Evolutionary conservation across 164 flowering plant species (phyloP), one percentile per base, ranked within the genome.

Genomic region (Macadamia tetraphylla): DNA sequence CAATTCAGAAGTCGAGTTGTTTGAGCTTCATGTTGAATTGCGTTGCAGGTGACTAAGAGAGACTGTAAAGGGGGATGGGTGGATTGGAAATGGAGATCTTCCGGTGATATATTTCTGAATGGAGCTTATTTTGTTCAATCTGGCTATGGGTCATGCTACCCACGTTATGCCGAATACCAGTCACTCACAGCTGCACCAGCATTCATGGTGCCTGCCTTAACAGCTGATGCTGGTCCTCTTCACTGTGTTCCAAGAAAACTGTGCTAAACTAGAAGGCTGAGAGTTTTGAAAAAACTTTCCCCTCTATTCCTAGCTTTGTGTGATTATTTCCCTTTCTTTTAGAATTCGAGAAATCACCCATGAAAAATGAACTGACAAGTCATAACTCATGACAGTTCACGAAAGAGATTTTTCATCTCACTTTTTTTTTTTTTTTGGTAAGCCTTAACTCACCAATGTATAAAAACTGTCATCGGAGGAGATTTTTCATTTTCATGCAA

Each of bases 71-170:
- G 72, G 6, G 81, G 81, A 0, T 86, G 92, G 92, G 77, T 76
- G 76, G 81, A 70, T 17, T 91, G 94, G 94, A 88, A 83, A 77
- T 88, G 94, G 94, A 84, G 91, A 32, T 83, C 91, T 1, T 84
- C 85, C 0, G 80, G 59, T 42, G 94, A 91, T 66, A 71, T 49
- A 5, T 91, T 88, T 62, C 8, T 63, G 69, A 91, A 91, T 66
- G 97, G 97, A 9, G 97, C 92, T 30, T 91, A 78, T 67, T 91
- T 91, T 74, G 85, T 88, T 62, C 92, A 75, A 59, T 87, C 97
- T 2, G 94, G 92, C 14, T 85, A 75, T 70, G 94, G 94, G 67
- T 81, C 74, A 29, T 77, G 80, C 49, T 43, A 23, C 18, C 75
- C 92, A 23, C 30, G 1, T n/a, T 90, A 90, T 73, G 23, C 74